These are phyloP conservation scores for Solanum boliviense DNA, from an alignment of 257 asterid genomes.

Conservation along the genomic window DNA sequence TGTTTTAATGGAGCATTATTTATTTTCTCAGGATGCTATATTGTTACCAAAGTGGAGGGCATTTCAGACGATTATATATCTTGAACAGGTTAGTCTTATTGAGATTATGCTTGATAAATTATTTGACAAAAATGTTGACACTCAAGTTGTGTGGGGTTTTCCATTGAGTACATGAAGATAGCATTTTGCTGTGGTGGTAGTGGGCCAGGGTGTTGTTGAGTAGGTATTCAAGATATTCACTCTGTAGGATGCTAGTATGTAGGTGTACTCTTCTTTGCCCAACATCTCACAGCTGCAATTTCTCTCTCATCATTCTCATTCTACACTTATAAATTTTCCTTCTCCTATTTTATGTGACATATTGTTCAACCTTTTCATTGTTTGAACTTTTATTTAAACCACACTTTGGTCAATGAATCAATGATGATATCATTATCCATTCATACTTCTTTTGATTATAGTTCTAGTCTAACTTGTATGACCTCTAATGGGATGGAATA, in stretches of 20 bases:
- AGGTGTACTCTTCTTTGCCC: background rate
- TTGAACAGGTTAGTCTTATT: slow-evolving; percentile 38
- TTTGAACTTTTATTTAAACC: background rate
- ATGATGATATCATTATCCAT: background rate
- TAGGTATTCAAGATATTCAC: background rate
- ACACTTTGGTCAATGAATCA: background rate
- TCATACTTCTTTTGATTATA: background rate
- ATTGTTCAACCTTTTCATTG: background rate
- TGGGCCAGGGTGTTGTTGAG: background rate
- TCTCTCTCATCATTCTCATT: background rate
- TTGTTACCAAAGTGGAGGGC: slow-evolving; percentile 86
- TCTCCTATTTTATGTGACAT: background rate
- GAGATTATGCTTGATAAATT: background rate
- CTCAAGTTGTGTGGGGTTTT: background rate
- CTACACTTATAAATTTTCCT: background rate
- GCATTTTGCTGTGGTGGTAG: background rate
- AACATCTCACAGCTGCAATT: background rate
- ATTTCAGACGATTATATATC: slow-evolving; percentile 79
- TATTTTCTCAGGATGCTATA: slow-evolving; percentile 50
- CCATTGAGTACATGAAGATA: background rate
- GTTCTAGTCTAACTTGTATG: background rate
- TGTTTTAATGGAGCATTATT: background rate
- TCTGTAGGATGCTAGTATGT: background rate
- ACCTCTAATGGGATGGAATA: background rate
- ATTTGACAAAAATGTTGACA: background rate